Conservation (phyloP, 768 basidiomycete species). For the Roridomyces roridus region DNA sequence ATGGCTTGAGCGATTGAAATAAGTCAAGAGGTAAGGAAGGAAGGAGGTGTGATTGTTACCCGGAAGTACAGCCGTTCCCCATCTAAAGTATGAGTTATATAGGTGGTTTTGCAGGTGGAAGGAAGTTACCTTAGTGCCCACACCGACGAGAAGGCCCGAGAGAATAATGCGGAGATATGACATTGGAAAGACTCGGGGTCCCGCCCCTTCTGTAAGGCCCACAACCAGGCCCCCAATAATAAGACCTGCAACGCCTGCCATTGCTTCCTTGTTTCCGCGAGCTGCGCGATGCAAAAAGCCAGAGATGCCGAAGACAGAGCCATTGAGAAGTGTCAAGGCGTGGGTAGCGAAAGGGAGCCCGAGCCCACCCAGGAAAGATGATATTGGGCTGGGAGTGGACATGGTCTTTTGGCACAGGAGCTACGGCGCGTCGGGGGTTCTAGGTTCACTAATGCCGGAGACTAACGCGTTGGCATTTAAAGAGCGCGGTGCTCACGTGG, state of each 20-base stretch:
- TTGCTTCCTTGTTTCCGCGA: conserved; percentile 49
- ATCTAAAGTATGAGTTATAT: conserved; percentile 40
- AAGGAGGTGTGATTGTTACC: conserved; percentile 40
- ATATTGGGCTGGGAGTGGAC: conserved; percentile 22
- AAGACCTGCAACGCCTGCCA: conserved; percentile 51
- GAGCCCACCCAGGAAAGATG: conserved; percentile 62
- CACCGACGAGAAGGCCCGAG: conserved; percentile 62
- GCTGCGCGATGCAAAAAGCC: conserved; percentile 62
- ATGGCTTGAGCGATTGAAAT: conserved; percentile 46
- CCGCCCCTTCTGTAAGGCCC: conserved; percentile 45
- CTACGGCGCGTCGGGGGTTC: neutral
- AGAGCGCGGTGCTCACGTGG: neutral
- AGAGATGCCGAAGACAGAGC: conserved; percentile 64
- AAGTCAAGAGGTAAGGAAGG: neutral
- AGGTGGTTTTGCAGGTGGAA: conserved; percentile 7
- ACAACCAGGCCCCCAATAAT: conserved; percentile 53
- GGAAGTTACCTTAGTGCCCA: conserved; percentile 57
- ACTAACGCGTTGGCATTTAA: neutral
- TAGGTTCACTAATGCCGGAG: neutral
- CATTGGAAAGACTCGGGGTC: conserved; percentile 32
- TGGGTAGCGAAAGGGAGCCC: conserved; percentile 59
- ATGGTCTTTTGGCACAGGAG: neutral
- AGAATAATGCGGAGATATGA: conserved; percentile 39
- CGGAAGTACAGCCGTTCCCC: conserved; percentile 70
- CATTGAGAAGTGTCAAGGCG: conserved; percentile 57